These are phyloP conservation scores for Candida sp. DNA, from an alignment of 1,139 yeast species.

Conservation along the genomic window DNA sequence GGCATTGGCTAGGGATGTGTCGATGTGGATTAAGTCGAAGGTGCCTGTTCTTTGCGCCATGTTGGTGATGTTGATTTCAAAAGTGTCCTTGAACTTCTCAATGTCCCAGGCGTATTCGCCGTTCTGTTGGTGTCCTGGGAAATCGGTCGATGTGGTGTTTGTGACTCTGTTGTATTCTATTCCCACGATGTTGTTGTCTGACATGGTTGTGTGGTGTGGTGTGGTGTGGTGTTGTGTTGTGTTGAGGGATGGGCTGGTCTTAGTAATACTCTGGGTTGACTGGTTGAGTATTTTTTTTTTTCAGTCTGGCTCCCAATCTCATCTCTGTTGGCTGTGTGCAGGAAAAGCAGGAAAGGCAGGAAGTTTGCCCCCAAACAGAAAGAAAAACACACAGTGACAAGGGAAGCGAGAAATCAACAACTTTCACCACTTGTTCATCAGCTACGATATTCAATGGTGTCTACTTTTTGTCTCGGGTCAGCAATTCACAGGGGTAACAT, in stretches of 20 bases:
- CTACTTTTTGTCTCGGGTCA: too few species aligned
- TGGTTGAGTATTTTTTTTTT: constrained; percentile 1
- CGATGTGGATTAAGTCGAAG: constrained; percentile 86
- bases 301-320: constrained; percentile 1
- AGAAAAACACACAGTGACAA: too few species aligned
- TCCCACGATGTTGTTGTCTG: constrained; percentile 68
- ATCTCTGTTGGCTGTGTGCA: background rate
- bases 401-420: too few species aligned
- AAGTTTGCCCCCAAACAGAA: too few species aligned
- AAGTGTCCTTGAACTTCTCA: constrained; percentile 72
- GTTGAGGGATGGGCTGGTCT: background rate
- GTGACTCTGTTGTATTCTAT: constrained; percentile 93
- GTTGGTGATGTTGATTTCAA: constrained; percentile 71
- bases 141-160: constrained; percentile 84
- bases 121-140: constrained; percentile 76
- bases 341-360: background rate
- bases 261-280: background rate
- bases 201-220: constrained; percentile 21
- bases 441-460: too few species aligned
- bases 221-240: too few species aligned
- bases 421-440: too few species aligned
- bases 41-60: constrained; percentile 75
- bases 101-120: constrained; percentile 84
- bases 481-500: too few species aligned
- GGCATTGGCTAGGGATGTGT: constrained; percentile 94